A percentile compares a stretch with the other conserved stretches of the same genome.
These are phyloP conservation scores for Cercospora nicotianae DNA, from an alignment of 2,329 filamentous ascomycete species.

Conservation along the genomic window DNA sequence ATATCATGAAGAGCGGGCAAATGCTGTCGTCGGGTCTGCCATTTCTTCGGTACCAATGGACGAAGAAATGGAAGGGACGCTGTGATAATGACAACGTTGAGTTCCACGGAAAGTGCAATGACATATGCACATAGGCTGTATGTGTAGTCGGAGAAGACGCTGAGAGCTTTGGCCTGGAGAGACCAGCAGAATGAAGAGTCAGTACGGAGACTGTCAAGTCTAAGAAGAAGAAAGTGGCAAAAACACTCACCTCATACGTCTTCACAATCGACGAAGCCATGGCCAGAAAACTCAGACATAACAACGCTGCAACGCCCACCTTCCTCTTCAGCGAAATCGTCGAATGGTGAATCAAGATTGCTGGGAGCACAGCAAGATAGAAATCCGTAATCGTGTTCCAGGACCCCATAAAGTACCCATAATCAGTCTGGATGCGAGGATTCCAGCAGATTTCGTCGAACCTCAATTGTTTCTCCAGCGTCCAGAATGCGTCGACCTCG, in stretches of 20 bases:
- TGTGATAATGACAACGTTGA: slow-evolving; percentile 40
- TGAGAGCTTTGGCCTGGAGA: slow-evolving; percentile 27
- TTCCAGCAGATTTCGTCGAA: slow-evolving; percentile 27
- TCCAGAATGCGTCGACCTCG: slow-evolving; percentile 28
- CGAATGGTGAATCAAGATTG: slow-evolving; percentile 35
- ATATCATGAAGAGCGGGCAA: neutral
- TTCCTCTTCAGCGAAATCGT: slow-evolving; percentile 31
- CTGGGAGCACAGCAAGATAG: slow-evolving; percentile 35
- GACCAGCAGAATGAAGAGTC: neutral
- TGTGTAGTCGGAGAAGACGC: slow-evolving; percentile 34
- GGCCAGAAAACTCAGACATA: slow-evolving; percentile 24
- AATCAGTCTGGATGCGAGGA: slow-evolving; percentile 26
- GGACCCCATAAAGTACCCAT: slow-evolving; percentile 28
- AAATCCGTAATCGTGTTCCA: slow-evolving; percentile 36
- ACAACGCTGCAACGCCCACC: slow-evolving; percentile 13
- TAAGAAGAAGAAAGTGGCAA: neutral
- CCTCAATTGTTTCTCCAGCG: slow-evolving; percentile 24
- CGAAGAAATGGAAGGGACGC: slow-evolving; percentile 35
- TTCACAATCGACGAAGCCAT: slow-evolving; percentile 37
- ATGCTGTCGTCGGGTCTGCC: slow-evolving; percentile 6
- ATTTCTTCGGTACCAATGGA: slow-evolving; percentile 14
- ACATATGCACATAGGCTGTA: slow-evolving; percentile 33
- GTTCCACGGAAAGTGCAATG: slow-evolving; percentile 35
- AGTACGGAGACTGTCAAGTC: neutral
- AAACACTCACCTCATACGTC: slow-evolving; percentile 30